phyloP scores from a whole-genome alignment of 2,329 filamentous ascomycete genomes.

The Pleomassaria siparia region DNA sequence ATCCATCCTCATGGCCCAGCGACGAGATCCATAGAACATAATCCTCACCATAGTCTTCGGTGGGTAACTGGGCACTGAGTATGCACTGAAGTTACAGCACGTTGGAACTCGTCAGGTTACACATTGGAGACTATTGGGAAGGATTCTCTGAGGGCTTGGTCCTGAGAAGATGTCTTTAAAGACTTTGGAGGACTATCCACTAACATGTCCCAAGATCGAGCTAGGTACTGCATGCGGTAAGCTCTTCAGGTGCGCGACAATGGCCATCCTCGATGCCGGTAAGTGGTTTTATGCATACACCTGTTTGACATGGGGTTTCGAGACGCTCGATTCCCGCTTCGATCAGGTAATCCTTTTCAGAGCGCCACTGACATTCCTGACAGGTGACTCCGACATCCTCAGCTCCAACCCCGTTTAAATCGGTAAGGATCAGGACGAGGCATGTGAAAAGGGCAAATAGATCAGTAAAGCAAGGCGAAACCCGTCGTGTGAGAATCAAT shows the following conservation, averaged over 20 bases:
- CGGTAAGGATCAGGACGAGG: slow-evolving; percentile 4
- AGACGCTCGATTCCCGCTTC: no score
- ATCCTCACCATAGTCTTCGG: no score
- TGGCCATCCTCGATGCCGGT: slow-evolving; percentile 94
- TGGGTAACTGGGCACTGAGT: no score
- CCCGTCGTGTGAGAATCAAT: slow-evolving; percentile 3
- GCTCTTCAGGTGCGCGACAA: slow-evolving; percentile 96
- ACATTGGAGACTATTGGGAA: no score
- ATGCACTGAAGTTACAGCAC: no score
- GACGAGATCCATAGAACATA: slow-evolving; percentile 36
- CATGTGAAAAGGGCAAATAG: not conserved
- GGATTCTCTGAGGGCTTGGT: slow-evolving; percentile 54
- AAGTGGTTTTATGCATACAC: slow-evolving; percentile 20
- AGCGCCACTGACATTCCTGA: slow-evolving; percentile 19
- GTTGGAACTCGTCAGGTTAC: no score
- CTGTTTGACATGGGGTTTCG: no score
- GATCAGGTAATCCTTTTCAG: no score
- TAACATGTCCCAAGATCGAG: slow-evolving; percentile 78
- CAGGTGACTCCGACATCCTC: slow-evolving; percentile 86
- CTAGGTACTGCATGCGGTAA: slow-evolving; percentile 98
- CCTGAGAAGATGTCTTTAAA: slow-evolving; percentile 86
- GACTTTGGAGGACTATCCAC: slow-evolving; percentile 86
- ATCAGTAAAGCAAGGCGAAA: not conserved
- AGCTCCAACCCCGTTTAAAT: slow-evolving; percentile 62
- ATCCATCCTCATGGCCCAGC: slow-evolving; percentile 42